A percentile compares a stretch with the other conserved stretches of the same genome.
phyloP scores from a whole-genome alignment of 306 rosid species.

The Clitoria ternatea region DNA sequence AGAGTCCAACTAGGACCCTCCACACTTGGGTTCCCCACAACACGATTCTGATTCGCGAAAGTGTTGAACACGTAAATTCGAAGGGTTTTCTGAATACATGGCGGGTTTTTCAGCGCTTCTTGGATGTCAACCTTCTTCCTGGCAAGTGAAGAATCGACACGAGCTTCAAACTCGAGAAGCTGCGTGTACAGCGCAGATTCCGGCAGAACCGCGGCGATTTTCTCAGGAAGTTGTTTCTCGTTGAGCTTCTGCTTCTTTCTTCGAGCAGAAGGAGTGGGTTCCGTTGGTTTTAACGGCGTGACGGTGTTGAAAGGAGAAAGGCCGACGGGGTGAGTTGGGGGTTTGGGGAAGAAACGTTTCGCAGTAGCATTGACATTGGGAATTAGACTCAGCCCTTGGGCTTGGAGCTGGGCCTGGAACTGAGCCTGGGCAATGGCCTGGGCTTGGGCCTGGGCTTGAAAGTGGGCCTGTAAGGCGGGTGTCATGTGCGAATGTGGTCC shows the following conservation, averaged over 20 bases:
- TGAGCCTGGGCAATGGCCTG: conserved; percentile 8
- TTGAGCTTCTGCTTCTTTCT: not conserved
- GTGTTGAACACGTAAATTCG: conserved; percentile 1
- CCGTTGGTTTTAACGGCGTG: not conserved
- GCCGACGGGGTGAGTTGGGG: not conserved
- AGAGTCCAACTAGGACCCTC: not conserved
- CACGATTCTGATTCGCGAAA: not conserved
- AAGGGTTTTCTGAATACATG: not conserved
- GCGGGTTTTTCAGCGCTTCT: not conserved
- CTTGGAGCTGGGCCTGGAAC: not conserved
- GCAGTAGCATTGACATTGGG: not conserved
- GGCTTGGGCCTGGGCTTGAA: not conserved
- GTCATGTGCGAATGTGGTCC: not conserved
- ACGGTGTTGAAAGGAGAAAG: not conserved
- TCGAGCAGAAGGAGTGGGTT: not conserved
- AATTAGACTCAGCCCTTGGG: not conserved
- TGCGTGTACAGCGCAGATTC: not conserved
- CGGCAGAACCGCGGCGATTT: not conserved
- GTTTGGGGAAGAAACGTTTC: not conserved
- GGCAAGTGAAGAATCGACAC: not conserved
- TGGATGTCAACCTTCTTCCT: not conserved
- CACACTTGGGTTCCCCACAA: not conserved
- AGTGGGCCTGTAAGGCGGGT: not conserved
- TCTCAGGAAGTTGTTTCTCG: not conserved
- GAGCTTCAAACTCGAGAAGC: not conserved